Percentiles rank a stretch among this genome's conserved stretches.
These are phyloP conservation scores for Quercus suber DNA, from an alignment of 306 rosid species.

Conservation along the genomic window DNA sequence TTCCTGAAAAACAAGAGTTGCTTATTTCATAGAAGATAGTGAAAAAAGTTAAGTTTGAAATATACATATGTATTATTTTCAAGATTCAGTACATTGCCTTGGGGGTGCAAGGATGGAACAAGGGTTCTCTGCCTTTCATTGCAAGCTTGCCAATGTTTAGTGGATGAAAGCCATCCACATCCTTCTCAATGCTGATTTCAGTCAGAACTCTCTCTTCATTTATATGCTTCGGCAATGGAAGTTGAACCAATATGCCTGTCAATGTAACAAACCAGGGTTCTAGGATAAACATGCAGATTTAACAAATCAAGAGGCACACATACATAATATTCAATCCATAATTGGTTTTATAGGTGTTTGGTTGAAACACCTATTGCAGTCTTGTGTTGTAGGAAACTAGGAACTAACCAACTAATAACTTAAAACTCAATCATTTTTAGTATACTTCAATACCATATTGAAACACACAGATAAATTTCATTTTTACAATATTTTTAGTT, in stretches of 20 bases:
- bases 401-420: neutral
- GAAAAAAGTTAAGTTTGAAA: neutral
- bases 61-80: neutral
- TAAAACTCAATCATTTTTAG: neutral
- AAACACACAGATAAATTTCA: neutral
- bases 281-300: neutral
- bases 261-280: constrained; percentile 24
- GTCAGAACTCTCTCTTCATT: constrained; percentile 75
- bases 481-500: neutral
- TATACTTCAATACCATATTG: neutral
- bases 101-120: constrained; percentile 89
- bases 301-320: neutral
- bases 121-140: constrained; percentile 91
- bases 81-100: constrained; percentile 47
- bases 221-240: constrained; percentile 89
- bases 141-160: constrained; percentile 92
- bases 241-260: constrained; percentile 89
- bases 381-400: neutral
- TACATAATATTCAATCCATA: neutral
- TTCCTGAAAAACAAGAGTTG: constrained; percentile 9
- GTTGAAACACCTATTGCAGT: neutral
- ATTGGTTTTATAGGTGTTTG: neutral
- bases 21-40: neutral
- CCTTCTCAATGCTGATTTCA: constrained; percentile 84
- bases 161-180: constrained; percentile 98